These are phyloP conservation scores for Phanerochaete sordida DNA, from an alignment of 768 basidiomycete genomes.

Conservation along the genomic window DNA sequence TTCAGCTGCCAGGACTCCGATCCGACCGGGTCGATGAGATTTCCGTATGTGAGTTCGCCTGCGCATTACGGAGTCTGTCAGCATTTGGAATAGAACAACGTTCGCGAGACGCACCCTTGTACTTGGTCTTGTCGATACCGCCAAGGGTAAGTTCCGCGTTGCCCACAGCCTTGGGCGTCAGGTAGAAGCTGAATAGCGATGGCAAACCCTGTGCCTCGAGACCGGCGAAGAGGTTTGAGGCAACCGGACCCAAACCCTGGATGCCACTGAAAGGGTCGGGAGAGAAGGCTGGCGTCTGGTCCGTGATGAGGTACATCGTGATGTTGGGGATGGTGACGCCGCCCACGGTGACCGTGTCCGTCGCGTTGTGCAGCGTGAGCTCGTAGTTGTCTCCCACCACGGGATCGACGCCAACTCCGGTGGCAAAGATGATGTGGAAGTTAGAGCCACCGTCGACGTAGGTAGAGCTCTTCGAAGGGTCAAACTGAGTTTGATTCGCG, in stretches of 20 bases:
- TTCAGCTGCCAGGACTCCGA: constrained; percentile 39
- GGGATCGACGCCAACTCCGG: constrained; percentile 52
- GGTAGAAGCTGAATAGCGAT: constrained; percentile 46
- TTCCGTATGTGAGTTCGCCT: constrained; percentile 14
- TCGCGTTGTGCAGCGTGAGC: constrained; percentile 41
- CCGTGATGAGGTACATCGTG: constrained; percentile 46
- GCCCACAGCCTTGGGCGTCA: constrained; percentile 41
- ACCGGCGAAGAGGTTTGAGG: constrained; percentile 46
- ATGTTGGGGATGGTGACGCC: constrained; percentile 36
- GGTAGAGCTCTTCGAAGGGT: constrained; percentile 46
- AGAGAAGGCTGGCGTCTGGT: constrained; percentile 49
- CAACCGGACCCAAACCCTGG: constrained; percentile 46
- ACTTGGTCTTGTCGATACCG: constrained; percentile 50
- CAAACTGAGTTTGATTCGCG: constrained; percentile 42
- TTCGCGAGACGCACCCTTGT: constrained; percentile 31
- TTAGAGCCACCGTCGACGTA: constrained; percentile 42
- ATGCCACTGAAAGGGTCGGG: constrained; percentile 57
- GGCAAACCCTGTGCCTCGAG: constrained; percentile 47
- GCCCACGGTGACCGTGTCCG: constrained; percentile 48
- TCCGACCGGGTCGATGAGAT: neutral
- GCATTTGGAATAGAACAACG: neutral
- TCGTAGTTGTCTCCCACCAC: constrained; percentile 43
- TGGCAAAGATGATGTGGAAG: constrained; percentile 47
- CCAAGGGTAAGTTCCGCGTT: constrained; percentile 52
- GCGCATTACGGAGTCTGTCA: neutral